Evolutionary conservation across 192 early-diverging fungal species (phyloP).

Genomic region (Thamnidium elegans): DNA sequence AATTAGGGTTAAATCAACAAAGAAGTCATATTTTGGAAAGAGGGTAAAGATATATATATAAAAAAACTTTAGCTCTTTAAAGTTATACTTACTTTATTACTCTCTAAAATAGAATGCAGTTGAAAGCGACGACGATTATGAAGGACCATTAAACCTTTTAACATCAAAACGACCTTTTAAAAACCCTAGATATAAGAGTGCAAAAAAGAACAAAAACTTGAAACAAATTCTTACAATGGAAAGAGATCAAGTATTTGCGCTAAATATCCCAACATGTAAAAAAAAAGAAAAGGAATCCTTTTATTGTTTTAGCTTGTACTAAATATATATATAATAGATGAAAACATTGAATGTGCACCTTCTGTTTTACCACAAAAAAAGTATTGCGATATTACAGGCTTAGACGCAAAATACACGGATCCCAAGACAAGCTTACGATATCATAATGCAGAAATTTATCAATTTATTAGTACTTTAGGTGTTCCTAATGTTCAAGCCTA

Average conservation of each 20-base stretch:
- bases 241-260: conserved; percentile 50
- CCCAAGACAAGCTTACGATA: conserved; percentile 84
- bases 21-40: conserved; percentile 2
- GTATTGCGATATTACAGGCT: conserved; percentile 89
- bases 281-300: conserved; percentile 12
- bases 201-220: conserved; percentile 74
- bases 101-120: not conserved
- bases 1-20: conserved; percentile 10
- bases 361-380: conserved; percentile 82
- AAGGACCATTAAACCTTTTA: conserved; percentile 18
- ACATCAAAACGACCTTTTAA: conserved; percentile 60
- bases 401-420: conserved; percentile 84
- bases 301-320: not conserved
- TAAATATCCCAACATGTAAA: conserved; percentile 68
- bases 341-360: conserved; percentile 80
- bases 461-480: conserved; percentile 65
- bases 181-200: conserved; percentile 55
- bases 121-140: conserved; percentile 9
- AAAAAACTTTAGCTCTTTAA: no score
- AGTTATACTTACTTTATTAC: not conserved
- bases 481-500: conserved; percentile 80
- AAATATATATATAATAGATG: conserved; percentile 47
- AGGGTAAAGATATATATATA: not conserved
- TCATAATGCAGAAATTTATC: conserved; percentile 79
- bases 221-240: conserved; percentile 80